Evolutionary conservation across 768 basidiomycete species (phyloP).

Genomic region (Pulveroboletus sp.): DNA sequence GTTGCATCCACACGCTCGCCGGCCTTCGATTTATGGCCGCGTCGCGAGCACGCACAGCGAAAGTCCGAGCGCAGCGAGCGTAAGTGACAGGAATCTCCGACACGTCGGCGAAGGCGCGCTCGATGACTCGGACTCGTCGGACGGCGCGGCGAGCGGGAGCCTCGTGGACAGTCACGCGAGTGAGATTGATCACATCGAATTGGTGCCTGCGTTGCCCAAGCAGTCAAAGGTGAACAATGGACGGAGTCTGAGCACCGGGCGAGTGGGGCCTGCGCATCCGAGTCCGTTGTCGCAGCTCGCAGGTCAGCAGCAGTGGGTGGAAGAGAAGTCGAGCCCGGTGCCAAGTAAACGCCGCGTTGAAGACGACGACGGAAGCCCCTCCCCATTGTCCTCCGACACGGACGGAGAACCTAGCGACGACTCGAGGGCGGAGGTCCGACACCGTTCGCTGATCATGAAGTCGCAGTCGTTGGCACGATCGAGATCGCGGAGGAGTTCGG

Average conservation of each 20-base stretch:
- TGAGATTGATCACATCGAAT: constrained; percentile 33
- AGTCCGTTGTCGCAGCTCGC: constrained; percentile 64
- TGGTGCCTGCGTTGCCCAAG: constrained; percentile 15
- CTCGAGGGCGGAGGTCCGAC: constrained; percentile 9
- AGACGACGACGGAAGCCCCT: constrained; percentile 51
- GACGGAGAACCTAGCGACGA: constrained; percentile 45
- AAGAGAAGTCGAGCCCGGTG: constrained; percentile 31
- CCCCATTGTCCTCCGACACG: constrained; percentile 56
- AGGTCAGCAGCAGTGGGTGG: constrained; percentile 50
- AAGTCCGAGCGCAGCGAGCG: constrained; percentile 30
- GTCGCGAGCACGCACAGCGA: constrained; percentile 30
- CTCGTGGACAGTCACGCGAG: constrained; percentile 17
- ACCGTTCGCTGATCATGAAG: constrained; percentile 1
- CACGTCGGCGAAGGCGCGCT: constrained; percentile 76
- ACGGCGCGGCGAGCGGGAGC: constrained; percentile 19
- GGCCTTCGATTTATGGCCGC: constrained; percentile 40
- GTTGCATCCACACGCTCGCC: constrained; percentile 27
- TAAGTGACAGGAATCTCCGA: constrained; percentile 45
- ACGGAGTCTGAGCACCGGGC: constrained; percentile 31
- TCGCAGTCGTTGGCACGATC: constrained; percentile 29
- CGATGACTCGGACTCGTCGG: constrained; percentile 71
- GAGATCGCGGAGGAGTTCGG: constrained; percentile 29
- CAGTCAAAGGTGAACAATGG: constrained; percentile 30
- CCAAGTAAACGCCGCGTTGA: constrained; percentile 30
- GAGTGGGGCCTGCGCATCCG: constrained; percentile 40